Percentiles rank a stretch among this genome's conserved stretches.
phyloP scores from a whole-genome alignment of 495 filamentous ascomycete genomes.

The Podospora australis region DNA sequence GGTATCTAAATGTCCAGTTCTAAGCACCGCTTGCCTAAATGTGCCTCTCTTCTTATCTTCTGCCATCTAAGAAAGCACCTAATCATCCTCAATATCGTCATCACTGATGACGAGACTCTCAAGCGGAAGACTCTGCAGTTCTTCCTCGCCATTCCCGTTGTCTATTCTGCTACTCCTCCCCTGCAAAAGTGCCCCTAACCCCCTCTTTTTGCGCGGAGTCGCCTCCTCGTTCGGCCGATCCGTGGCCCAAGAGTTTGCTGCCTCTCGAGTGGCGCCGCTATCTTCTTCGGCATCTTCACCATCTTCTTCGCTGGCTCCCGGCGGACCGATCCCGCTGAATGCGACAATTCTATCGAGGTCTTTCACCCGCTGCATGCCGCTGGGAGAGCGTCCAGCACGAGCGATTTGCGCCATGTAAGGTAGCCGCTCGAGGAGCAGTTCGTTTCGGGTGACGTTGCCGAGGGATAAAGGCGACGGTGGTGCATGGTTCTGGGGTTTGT shows the following conservation, averaged over 20 bases:
- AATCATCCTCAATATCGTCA: constrained; percentile 93
- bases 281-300: constrained; percentile 40
- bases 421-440: constrained; percentile 73
- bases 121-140: constrained; percentile 36
- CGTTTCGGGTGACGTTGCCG: constrained; percentile 57
- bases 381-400: constrained; percentile 26
- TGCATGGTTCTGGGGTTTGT: constrained; percentile 10
- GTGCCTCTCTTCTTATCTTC: too few species aligned
- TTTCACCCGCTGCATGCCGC: constrained; percentile 24
- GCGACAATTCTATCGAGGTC: constrained; percentile 65
- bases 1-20: too few species aligned
- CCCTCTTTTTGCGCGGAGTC: constrained; percentile 35
- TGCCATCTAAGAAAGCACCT: too few species aligned
- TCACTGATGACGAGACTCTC: constrained; percentile 75
- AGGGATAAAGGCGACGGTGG: constrained; percentile 39
- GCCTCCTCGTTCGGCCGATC: constrained; percentile 46
- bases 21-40: too few species aligned
- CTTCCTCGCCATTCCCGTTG: constrained; percentile 13
- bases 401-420: constrained; percentile 74
- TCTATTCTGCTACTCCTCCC: too few species aligned
- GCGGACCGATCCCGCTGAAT: constrained; percentile 48
- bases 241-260: constrained; percentile 50
- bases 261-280: neutral
- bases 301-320: constrained; percentile 31
- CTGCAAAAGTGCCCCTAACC: constrained; percentile 21